Evolutionary conservation across 2,329 filamentous ascomycete species (phyloP).

Genomic region (Pleurostoma richardsiae): DNA sequence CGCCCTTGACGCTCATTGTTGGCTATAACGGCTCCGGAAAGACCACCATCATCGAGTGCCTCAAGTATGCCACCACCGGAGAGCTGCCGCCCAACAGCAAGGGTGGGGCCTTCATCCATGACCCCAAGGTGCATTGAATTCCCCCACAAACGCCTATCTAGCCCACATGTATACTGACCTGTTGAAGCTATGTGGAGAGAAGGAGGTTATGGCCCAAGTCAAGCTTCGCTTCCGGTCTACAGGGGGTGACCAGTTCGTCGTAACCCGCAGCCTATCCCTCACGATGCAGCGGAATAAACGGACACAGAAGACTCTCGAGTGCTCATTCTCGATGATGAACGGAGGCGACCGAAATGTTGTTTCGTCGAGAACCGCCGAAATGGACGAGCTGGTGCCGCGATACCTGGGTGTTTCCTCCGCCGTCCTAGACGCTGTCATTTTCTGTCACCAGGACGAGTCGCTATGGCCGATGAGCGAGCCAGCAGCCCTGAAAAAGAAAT

Average conservation of each 20-base stretch:
- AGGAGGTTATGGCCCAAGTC: slow-evolving; percentile 85
- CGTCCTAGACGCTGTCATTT: slow-evolving; percentile 91
- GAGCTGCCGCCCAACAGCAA: slow-evolving; percentile 88
- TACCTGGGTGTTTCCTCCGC: slow-evolving; percentile 86
- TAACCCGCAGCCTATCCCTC: slow-evolving; percentile 78
- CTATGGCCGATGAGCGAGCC: slow-evolving; percentile 95
- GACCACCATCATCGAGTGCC: slow-evolving; percentile 97
- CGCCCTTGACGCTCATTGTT: slow-evolving; percentile 91
- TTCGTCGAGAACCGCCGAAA: slow-evolving; percentile 74
- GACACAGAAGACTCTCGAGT: slow-evolving; percentile 79
- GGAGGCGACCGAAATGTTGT: slow-evolving; percentile 75
- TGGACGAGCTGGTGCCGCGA: slow-evolving; percentile 79
- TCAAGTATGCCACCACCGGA: slow-evolving; percentile 96
- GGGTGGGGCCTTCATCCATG: slow-evolving; percentile 90
- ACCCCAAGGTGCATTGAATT: slow-evolving; percentile 65
- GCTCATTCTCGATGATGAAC: slow-evolving; percentile 67
- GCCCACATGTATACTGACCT: not conserved
- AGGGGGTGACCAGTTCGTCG: slow-evolving; percentile 73
- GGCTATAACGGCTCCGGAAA: slow-evolving; percentile 97
- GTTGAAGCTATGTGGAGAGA: slow-evolving; percentile 71
- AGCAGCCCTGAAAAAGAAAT: slow-evolving; percentile 79
- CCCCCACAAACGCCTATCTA: not conserved
- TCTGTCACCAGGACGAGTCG: slow-evolving; percentile 97
- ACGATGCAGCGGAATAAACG: slow-evolving; percentile 77
- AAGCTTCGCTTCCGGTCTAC: slow-evolving; percentile 82